These are phyloP conservation scores for Pulveroboletus frians DNA, from an alignment of 768 basidiomycete species.

Conservation along the genomic window DNA sequence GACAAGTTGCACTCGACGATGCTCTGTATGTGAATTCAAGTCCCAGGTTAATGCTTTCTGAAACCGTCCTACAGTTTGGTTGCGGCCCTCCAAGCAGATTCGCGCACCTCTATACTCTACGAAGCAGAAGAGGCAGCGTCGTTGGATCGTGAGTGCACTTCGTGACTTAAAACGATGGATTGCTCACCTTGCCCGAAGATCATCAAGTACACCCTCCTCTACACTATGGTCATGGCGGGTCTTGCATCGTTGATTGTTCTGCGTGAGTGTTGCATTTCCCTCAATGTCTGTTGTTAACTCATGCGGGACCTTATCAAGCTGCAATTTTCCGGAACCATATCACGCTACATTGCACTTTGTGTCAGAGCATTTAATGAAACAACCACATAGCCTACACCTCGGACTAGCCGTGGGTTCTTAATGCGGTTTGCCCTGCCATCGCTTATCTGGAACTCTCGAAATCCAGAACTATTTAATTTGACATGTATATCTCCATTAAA, in stretches of 20 bases:
- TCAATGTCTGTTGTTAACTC: slow-evolving; percentile 7
- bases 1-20: slow-evolving; percentile 91
- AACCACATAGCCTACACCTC: slow-evolving; percentile 5
- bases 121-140: slow-evolving; percentile 86
- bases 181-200: slow-evolving; percentile 40
- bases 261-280: slow-evolving; percentile 48
- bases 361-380: slow-evolving; percentile 74
- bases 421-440: slow-evolving; percentile 3
- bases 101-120: slow-evolving; percentile 89
- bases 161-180: neutral
- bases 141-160: slow-evolving; percentile 69
- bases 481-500: slow-evolving; percentile 23
- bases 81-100: slow-evolving; percentile 91
- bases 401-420: slow-evolving; percentile 6
- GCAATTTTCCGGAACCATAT: slow-evolving; percentile 78
- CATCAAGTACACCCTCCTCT: slow-evolving; percentile 82
- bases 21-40: slow-evolving; percentile 58
- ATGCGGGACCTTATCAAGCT: slow-evolving; percentile 40
- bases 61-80: slow-evolving; percentile 64
- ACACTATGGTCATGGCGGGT: slow-evolving; percentile 66
- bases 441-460: slow-evolving; percentile 15
- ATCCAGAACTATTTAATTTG: slow-evolving; percentile 20
- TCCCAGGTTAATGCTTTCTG: neutral
- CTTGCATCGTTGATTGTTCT: slow-evolving; percentile 79
- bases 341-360: slow-evolving; percentile 74